A percentile compares a stretch with the other conserved stretches of the same genome.
phyloP scores from a whole-genome alignment of 2,329 filamentous ascomycete genomes.

The Ophiostoma piceae region DNA sequence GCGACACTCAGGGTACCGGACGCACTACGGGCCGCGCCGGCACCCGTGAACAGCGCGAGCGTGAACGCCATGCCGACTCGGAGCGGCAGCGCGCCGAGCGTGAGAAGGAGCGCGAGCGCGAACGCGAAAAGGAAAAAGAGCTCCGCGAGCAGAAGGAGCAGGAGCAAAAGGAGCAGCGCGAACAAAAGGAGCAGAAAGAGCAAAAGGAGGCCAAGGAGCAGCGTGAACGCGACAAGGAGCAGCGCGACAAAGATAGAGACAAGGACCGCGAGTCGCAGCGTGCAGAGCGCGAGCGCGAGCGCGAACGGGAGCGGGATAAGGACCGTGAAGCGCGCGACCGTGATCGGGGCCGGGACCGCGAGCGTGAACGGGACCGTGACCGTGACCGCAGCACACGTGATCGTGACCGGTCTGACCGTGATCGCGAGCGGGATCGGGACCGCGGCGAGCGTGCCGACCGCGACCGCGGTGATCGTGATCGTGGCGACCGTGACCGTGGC shows the following conservation, averaged over 20 bases:
- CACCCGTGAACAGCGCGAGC: slow-evolving; percentile 27
- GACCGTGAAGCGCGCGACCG: slow-evolving; percentile 29
- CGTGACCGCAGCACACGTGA: slow-evolving; percentile 30
- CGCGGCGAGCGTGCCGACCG: background rate
- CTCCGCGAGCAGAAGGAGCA: background rate
- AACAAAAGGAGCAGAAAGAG: slow-evolving; percentile 22
- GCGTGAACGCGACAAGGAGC: slow-evolving; percentile 26
- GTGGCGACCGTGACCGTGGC: slow-evolving; percentile 27
- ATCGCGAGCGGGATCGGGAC: slow-evolving; percentile 19
- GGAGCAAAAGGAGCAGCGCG: slow-evolving; percentile 15
- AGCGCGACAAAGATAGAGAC: slow-evolving; percentile 27
- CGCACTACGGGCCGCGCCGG: slow-evolving; percentile 28
- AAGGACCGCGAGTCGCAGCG: slow-evolving; percentile 23
- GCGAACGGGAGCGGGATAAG: slow-evolving; percentile 28
- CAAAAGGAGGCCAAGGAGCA: slow-evolving; percentile 26
- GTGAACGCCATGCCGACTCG: background rate
- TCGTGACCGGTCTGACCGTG: slow-evolving; percentile 23
- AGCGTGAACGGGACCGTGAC: slow-evolving; percentile 32
- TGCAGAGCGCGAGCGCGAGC: slow-evolving; percentile 25
- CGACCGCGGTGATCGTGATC: slow-evolving; percentile 30
- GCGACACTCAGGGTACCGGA: slow-evolving; percentile 17
- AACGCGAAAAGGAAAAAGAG: background rate
- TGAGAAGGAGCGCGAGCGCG: background rate
- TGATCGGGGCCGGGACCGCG: slow-evolving; percentile 30
- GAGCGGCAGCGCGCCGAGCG: background rate